Conservation (phyloP, 1,139 yeast species). For the Blastobotrys illinoisensis region DNA sequence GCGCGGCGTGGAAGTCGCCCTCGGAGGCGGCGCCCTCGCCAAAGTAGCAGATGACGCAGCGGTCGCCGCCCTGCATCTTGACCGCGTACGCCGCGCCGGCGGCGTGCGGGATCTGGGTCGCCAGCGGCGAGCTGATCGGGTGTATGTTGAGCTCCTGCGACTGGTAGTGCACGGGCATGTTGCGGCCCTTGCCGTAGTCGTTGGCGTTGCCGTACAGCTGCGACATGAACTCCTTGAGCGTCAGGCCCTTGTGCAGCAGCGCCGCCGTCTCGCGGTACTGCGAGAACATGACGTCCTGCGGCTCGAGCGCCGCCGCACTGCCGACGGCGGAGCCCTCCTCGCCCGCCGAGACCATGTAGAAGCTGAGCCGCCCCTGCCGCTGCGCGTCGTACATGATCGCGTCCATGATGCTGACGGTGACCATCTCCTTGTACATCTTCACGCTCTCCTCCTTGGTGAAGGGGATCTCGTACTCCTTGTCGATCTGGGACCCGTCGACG, state of each 20-base stretch:
- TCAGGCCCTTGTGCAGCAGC: slow-evolving; percentile 32
- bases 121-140: slow-evolving; percentile 35
- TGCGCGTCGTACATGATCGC: slow-evolving; percentile 36
- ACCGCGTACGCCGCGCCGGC: slow-evolving; percentile 37
- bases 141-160: slow-evolving; percentile 29
- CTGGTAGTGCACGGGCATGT: slow-evolving; percentile 36
- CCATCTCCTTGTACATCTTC: slow-evolving; percentile 33
- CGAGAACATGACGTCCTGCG: slow-evolving; percentile 30
- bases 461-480: slow-evolving; percentile 23
- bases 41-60: slow-evolving; percentile 31
- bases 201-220: slow-evolving; percentile 32
- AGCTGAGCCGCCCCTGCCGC: slow-evolving; percentile 34
- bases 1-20: slow-evolving; percentile 37
- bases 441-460: slow-evolving; percentile 25
- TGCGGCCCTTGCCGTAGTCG: slow-evolving; percentile 32
- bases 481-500: slow-evolving; percentile 29
- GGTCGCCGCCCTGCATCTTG: slow-evolving; percentile 28
- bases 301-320: slow-evolving; percentile 32
- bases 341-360: slow-evolving; percentile 37
- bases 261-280: slow-evolving; percentile 36
- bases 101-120: slow-evolving; percentile 36
- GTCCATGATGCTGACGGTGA: slow-evolving; percentile 30
- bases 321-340: slow-evolving; percentile 37
- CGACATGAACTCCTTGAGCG: slow-evolving; percentile 32
- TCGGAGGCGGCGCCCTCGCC: slow-evolving; percentile 38